Percentiles rank a stretch among this genome's conserved stretches.
phyloP scores from a whole-genome alignment of 164 flowering plant species.

The Malania oleifera region DNA sequence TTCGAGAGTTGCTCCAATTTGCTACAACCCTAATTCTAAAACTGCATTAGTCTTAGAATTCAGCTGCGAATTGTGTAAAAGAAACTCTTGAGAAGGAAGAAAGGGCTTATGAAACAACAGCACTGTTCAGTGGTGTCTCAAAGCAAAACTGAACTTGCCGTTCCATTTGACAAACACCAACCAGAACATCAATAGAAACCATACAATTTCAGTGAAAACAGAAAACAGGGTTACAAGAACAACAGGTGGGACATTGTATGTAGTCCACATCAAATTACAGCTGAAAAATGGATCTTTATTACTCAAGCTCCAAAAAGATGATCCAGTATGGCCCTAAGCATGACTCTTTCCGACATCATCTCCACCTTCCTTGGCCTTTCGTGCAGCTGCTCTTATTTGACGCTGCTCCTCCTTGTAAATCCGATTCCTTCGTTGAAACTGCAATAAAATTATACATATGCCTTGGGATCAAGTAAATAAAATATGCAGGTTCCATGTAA shows the following conservation, averaged over 20 bases:
- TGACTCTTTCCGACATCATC: conserved; percentile 24
- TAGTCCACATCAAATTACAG: conserved; percentile 7
- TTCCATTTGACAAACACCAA: conserved; percentile 4
- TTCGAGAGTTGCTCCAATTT: too few relatives aligned
- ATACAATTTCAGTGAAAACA: conserved; percentile 4
- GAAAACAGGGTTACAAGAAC: neutral
- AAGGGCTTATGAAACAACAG: too few relatives aligned
- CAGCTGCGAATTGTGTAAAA: too few relatives aligned
- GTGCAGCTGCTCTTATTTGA: conserved; percentile 77
- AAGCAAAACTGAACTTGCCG: too few relatives aligned
- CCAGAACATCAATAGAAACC: too few relatives aligned
- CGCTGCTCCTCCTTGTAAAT: conserved; percentile 95
- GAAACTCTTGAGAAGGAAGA: too few relatives aligned
- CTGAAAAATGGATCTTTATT: conserved; percentile 11
- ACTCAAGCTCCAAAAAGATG: conserved; percentile 6
- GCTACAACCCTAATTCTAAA: too few relatives aligned
- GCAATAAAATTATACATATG: conserved; percentile 19
- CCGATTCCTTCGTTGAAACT: conserved; percentile 87
- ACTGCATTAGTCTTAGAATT: too few relatives aligned
- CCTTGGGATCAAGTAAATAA: neutral
- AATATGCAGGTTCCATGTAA: too few relatives aligned
- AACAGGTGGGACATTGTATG: neutral
- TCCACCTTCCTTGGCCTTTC: conserved; percentile 58
- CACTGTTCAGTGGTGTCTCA: too few relatives aligned
- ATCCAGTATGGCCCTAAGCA: conserved; percentile 8